Base-by-base conservation (phyloP, 768 basidiomycete genomes). In the Macrolepiota albuminosa region DNA sequence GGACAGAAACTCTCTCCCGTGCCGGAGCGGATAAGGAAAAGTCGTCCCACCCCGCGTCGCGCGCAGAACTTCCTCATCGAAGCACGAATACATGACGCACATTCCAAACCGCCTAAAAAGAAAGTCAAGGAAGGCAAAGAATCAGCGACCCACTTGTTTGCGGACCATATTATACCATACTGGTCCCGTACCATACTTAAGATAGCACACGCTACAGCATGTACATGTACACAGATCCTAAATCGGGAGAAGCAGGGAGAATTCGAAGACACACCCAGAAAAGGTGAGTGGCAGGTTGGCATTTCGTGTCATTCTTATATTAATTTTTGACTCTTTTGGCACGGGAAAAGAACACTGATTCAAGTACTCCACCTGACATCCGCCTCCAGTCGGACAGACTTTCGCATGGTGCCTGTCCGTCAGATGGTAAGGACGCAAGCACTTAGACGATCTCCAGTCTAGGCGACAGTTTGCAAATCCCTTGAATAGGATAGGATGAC, bases 221-320 rank as follows among this genome's bases (percentile, higher is more conserved):
- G 40, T 54, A 54, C 54, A 56, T 54, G 52, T 39, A 59, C 33
- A 45, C 58, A 54, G 58, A 59, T 59, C 53, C 45, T 31, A 47
- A 49, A 59, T 54, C 53, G 53, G 58, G 39, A 54, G 58, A 59
- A 55, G 53, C n/a, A 37, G 34, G 24, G 21, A 36, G 37, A 54
- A 54, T 49, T 52, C 58, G 53, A 54, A 59, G 58, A 39, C 16
- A 33, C 34, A 52, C 51, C 52, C 33, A 53, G 58, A 47, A 29
- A 34, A 49, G 18, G 36, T 42, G 37, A 37, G 39, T 42, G 37
- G 58, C 45, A 52, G 40, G 58, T 54, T 59, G 58, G 58, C 58
- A 59, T 59, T 59, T 59, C 53, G 58, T 59, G 58, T 55, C 58
- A 59, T 59, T 16, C 26, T 49, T 31, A 59, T 54, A 54, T 59